Evolutionary conservation across 257 asterid species (phyloP).

Genomic region (Ocimum tenuiflorum): DNA sequence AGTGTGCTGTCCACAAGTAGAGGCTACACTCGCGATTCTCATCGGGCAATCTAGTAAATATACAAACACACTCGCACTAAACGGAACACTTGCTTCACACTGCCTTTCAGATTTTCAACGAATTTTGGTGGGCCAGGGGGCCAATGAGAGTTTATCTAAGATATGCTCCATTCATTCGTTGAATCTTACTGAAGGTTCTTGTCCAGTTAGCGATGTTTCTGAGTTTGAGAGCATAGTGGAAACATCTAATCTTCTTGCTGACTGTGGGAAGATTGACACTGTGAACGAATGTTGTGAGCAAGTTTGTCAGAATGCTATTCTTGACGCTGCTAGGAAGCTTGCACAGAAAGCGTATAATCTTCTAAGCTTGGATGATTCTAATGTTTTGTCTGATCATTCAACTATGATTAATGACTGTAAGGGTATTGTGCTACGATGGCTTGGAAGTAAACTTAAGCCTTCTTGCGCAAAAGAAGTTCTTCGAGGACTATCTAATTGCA

Average conservation of each 20-base stretch:
- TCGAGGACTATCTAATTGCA: constrained; percentile 85
- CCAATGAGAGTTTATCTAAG: constrained; percentile 56
- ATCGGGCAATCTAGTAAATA: constrained; percentile 72
- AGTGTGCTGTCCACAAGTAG: constrained; percentile 95
- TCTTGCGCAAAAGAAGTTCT: constrained; percentile 76
- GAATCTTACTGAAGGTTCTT: constrained; percentile 84
- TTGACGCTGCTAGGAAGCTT: constrained; percentile 77
- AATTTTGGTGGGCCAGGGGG: constrained; percentile 79
- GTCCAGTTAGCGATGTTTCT: constrained; percentile 64
- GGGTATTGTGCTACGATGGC: constrained; percentile 73
- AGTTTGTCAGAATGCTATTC: constrained; percentile 79
- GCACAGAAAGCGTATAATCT: constrained; percentile 64
- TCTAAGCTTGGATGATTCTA: constrained; percentile 42
- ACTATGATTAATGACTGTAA: constrained; percentile 67
- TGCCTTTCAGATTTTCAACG: constrained; percentile 86
- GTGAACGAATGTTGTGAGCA: constrained; percentile 94
- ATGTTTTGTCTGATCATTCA: constrained; percentile 55
- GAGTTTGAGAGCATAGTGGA: constrained; percentile 77
- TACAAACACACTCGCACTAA: constrained; percentile 60
- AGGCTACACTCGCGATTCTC: constrained; percentile 73
- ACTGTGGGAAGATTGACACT: constrained; percentile 70
- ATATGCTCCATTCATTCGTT: constrained; percentile 74
- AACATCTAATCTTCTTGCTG: constrained; percentile 61
- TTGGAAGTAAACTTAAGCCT: constrained; percentile 85
- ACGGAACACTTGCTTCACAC: constrained; percentile 51